A percentile compares a stretch with the other conserved stretches of the same genome.
Conservation (phyloP, 208 protist species). For the Herpetomonas tarakana region DNA sequence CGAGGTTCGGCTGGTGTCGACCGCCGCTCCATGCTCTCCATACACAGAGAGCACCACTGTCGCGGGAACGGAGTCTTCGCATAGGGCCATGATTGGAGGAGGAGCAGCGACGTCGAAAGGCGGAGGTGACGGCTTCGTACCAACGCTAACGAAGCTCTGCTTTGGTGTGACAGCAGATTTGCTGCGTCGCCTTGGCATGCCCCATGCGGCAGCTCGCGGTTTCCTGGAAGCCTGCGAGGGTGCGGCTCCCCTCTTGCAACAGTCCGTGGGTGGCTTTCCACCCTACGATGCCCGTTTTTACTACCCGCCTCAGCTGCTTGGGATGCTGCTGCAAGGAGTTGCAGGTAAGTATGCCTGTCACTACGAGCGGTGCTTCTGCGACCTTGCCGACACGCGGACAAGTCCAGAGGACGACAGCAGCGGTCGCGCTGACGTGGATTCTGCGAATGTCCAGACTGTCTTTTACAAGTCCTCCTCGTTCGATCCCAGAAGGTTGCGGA, state of each 20-base stretch:
- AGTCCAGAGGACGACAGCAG: too few relatives aligned
- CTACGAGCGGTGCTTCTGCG: constrained; percentile 17
- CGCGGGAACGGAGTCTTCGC: background rate
- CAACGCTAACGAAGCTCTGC: too few relatives aligned
- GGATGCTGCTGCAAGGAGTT: constrained; percentile 56
- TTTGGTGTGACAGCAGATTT: too few relatives aligned
- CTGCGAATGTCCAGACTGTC: background rate
- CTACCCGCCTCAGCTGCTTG: constrained; percentile 45
- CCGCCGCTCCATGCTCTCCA: background rate
- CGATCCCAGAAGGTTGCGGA: background rate
- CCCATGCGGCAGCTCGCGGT: too few relatives aligned
- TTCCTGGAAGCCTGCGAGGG: constrained; percentile 13
- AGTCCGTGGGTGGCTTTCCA: constrained; percentile 30
- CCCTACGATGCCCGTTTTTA: constrained; percentile 51
- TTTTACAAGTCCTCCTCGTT: background rate
- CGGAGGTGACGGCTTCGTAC: too few relatives aligned
- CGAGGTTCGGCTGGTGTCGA: background rate
- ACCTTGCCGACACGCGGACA: background rate
- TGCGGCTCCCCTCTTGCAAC: constrained; percentile 19
- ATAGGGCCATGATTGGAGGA: too few relatives aligned
- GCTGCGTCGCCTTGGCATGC: too few relatives aligned
- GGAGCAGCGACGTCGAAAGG: too few relatives aligned
- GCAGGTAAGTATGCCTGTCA: constrained; percentile 46
- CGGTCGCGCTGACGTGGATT: too few relatives aligned
- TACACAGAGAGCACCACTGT: too few relatives aligned